Evolutionary conservation across 345 rosid genomes (phyloP), one percentile per base, ranked within the genome.

Genomic region (Odontarrhena argentea): DNA sequence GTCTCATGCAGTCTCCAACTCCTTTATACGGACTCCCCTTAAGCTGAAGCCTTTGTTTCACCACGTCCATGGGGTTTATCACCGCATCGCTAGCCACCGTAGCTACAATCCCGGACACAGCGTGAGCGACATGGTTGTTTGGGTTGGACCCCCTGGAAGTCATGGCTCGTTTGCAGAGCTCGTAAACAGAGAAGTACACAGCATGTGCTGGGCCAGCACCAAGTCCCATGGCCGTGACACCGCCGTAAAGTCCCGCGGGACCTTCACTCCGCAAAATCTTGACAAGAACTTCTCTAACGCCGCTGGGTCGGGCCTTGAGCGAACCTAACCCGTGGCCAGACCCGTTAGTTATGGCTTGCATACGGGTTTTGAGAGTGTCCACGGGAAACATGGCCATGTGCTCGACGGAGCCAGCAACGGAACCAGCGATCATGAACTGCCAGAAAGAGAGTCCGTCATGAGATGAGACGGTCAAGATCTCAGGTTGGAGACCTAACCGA

Each of bases 161-260:
- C 13, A 88, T 73, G 36, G 15, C 60, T 53, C 72, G 75, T 81
- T 88, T 88, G 28, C 86, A 81, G 2, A 47, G 60, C 78, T 88
- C 96, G 42, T 88, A 86, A 9, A 88, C 81, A 0, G 92, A 86
- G 69, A 86, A 88, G 43, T 84, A 88, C 89, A 1, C 36, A 32
- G 96, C 96, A 54, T 88, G 96, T 26, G 96, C 92, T 0, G 96
- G 92, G 7, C 96, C 96, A 1, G 96, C 96, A 9, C 96, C 96
- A 8, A 88, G 81, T 1, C 87, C 96, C 91, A 88, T 81, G 51
- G 96, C 92, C 4, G 78, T 86, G 15, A 83, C 83, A 9, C 96
- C 96, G 0, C 90, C 83, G 76, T 85, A 88, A 60, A 86, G 82
- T 28, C 81, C 85, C 7, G 78, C 15, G 38, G 80, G 76, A 4